phyloP scores from a whole-genome alignment of 2,329 filamentous ascomycete genomes.

The Fusarium avenaceum region DNA sequence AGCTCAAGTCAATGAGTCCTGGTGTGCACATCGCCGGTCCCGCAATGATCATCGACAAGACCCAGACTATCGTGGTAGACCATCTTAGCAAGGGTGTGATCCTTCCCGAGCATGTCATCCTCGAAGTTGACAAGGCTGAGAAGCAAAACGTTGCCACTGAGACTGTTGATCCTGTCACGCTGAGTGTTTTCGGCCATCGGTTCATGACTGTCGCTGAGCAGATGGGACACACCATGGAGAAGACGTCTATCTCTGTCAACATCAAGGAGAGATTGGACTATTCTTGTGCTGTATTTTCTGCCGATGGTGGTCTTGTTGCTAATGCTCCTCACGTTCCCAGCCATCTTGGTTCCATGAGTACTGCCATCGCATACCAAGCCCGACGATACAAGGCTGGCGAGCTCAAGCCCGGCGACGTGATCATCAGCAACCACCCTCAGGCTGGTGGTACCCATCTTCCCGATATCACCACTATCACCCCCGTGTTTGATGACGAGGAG shows the following conservation, averaged over 20 bases:
- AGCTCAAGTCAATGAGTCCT: constrained; percentile 38
- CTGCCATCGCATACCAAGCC: constrained; percentile 42
- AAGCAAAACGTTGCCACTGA: constrained; percentile 35
- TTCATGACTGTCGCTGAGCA: constrained; percentile 89
- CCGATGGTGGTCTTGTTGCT: constrained; percentile 59
- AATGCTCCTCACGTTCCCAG: constrained; percentile 42
- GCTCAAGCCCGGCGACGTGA: constrained; percentile 40
- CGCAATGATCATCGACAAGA: constrained; percentile 78
- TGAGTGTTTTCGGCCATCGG: constrained; percentile 81
- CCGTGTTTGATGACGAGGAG: constrained; percentile 50
- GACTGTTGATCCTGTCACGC: constrained; percentile 77
- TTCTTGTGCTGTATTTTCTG: constrained; percentile 82
- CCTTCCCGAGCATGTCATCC: constrained; percentile 53
- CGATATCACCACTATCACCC: constrained; percentile 49
- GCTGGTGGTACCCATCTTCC: constrained; percentile 47
- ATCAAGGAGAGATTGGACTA: constrained; percentile 85
- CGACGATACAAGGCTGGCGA: constrained; percentile 39
- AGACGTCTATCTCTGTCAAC: constrained; percentile 81
- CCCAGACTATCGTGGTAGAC: constrained; percentile 81
- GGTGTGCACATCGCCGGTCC: constrained; percentile 63
- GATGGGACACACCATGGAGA: constrained; percentile 82
- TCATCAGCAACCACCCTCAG: constrained; percentile 49
- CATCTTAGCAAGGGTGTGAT: constrained; percentile 52
- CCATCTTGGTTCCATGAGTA: constrained; percentile 43
- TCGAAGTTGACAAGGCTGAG: constrained; percentile 50